Base-by-base conservation (phyloP, 2,329 filamentous ascomycete species). In the Alternaria arbusti region DNA sequence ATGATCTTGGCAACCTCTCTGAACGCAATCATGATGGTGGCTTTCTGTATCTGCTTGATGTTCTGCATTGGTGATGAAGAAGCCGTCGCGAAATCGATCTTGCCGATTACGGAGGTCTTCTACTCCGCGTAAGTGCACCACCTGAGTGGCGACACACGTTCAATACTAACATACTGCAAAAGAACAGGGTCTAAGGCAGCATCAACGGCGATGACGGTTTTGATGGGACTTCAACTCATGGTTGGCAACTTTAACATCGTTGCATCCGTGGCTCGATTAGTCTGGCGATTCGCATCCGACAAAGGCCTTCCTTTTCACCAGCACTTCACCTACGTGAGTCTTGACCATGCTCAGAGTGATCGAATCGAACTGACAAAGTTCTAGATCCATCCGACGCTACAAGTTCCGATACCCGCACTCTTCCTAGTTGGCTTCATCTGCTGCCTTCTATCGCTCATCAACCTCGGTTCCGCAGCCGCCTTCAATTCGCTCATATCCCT, bases 1-100 rank as follows among this genome's bases (percentile, higher is more conserved):
- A 81, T 85, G 68, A 71, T 85, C 43, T 79, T 78, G 65, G 79
- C 81, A 2, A 77, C 83, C 6, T 65, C 76, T 5, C 76, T 80
- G 17, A 84, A 83, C 40, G 79, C 79, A 4, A 55, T 80, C 10
- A 13, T 82, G 80, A 55, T 67, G 74, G 52, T 83, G 79, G 66
- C 81, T 11, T 80, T 80, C 15, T 73, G 83, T 22, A 73, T 83
- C 8, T 78, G 79, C 10, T 70, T 84, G 20, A 74, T 83, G 3
- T 83, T 81, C 63, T 80, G 77, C 22, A 80, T 85, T 66, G 80
- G 80, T 6, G 75, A 81, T 20, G 61, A 82, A 1, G 66, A 66
- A 25, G 55, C 59, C 12, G 62, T 66, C n/a, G 32, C 66, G 8
- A 54, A 44, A 9, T 62, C 68, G 4, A 44, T 40, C 6, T 50